Percentiles rank a stretch among this genome's conserved stretches.
Evolutionary conservation across 306 rosid species (phyloP).

Genomic region (Casuarina glauca): DNA sequence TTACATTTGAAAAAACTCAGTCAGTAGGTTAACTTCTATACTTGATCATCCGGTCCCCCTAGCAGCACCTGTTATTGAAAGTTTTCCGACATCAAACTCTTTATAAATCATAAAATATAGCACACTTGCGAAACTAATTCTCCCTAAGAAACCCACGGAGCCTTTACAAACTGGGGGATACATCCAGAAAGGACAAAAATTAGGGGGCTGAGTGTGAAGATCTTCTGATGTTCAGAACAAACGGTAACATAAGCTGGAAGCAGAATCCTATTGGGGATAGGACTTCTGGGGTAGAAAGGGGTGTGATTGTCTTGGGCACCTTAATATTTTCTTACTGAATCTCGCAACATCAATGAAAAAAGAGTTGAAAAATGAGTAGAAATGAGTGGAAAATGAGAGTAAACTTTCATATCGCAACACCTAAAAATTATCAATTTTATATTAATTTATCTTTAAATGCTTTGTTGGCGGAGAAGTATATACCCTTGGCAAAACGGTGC

Average conservation of each 20-base stretch:
- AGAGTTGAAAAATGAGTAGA: too few species aligned
- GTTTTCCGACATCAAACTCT: neutral
- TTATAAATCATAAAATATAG: neutral
- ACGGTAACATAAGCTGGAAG: neutral
- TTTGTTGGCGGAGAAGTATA: too few species aligned
- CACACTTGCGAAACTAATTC: neutral
- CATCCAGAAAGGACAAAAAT: neutral
- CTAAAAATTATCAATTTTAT: too few species aligned
- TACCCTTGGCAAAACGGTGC: too few species aligned
- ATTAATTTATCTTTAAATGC: too few species aligned
- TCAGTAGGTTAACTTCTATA: conserved; percentile 58
- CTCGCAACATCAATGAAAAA: too few species aligned
- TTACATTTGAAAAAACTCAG: conserved; percentile 41
- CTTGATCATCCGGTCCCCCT: conserved; percentile 92
- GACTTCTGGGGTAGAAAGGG: neutral
- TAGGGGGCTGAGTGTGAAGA: neutral
- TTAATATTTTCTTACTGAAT: neutral
- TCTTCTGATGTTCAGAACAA: neutral
- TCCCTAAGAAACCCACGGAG: neutral
- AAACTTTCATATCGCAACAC: too few species aligned
- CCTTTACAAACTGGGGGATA: neutral
- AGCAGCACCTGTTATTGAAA: conserved; percentile 70
- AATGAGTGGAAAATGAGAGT: too few species aligned
- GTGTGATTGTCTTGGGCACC: neutral
- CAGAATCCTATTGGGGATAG: neutral